Base-by-base conservation (phyloP, 2,329 filamentous ascomycete species). In the Triangularia verruculosa region DNA sequence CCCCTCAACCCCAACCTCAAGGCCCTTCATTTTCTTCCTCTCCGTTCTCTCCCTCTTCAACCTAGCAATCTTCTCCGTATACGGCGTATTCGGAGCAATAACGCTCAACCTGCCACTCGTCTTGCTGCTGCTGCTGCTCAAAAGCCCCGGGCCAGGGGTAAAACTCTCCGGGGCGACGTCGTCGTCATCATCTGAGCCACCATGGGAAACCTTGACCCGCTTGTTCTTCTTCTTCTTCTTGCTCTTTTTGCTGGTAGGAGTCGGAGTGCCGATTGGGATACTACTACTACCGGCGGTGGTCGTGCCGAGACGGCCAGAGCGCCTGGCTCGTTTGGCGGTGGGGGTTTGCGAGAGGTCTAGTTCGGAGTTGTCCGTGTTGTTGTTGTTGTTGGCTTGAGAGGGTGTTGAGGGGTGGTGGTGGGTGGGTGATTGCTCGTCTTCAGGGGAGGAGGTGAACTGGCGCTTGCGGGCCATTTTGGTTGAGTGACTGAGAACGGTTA, bases 301-400 rank as follows among this genome's bases (percentile, higher is more conserved):
- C 12, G 8, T 13, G 34, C 24, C 13, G 5, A 11, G 22, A 63
- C 56, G 32, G 9, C 56, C 56, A 25, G 39, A 63, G 0, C 64
- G 53, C 39, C 66, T 67, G 2, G 61, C 63, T 3, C 63, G 57
- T 17, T 66, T 67, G 4, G 61, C 62, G 12, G 62, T 47, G 8
- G 66, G 64, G 4, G 39, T 39, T 4, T 55, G 43, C 17, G 61
- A 43, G 12, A 58, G 25, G 39, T 30, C 24, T 6, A 28, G 24
- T 61, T 63, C 30, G 9, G 39, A 47, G 17, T 47, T 17, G n/a
- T n/a, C n/a, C n/a, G n/a, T n/a, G n/a, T n/a, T n/a, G n/a, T n/a
- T n/a, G n/a, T n/a, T n/a, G 7, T 47, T 8, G 17, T 47, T 47
- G n/a, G 17, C 39, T 20, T 17, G n/a, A 47, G 5, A 9, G 39